These are phyloP conservation scores for Sporothrix brunneoviolacea DNA, from an alignment of 2,329 filamentous ascomycete species.

Conservation along the genomic window DNA sequence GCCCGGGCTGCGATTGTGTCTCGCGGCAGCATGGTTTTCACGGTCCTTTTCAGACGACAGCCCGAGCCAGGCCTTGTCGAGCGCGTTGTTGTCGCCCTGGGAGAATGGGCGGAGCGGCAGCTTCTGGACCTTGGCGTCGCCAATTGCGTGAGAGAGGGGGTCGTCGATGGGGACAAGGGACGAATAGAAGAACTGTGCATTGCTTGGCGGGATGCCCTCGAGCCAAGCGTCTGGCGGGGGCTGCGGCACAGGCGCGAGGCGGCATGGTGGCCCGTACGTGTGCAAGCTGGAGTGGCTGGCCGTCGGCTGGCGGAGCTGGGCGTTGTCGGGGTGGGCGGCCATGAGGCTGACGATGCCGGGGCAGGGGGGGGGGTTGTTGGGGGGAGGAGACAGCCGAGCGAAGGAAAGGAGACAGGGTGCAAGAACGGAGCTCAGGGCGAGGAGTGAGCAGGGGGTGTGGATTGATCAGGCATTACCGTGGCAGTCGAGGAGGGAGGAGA, in stretches of 20 bases:
- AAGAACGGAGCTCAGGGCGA: too few relatives aligned
- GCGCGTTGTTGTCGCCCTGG: slow-evolving; percentile 66
- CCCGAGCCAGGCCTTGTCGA: slow-evolving; percentile 71
- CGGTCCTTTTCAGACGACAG: slow-evolving; percentile 46
- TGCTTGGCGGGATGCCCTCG: slow-evolving; percentile 51
- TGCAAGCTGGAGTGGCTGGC: slow-evolving; percentile 30
- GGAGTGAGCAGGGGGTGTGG: too few relatives aligned
- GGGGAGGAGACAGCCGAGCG: neutral
- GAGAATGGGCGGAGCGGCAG: slow-evolving; percentile 71
- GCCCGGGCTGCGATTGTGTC: slow-evolving; percentile 27
- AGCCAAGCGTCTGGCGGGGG: slow-evolving; percentile 29
- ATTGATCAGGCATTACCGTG: too few relatives aligned
- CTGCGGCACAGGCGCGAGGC: slow-evolving; percentile 42
- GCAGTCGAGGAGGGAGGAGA: too few relatives aligned
- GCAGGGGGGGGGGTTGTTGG: neutral
- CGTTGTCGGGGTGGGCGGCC: neutral
- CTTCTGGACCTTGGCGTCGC: slow-evolving; percentile 31
- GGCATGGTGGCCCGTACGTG: slow-evolving; percentile 55
- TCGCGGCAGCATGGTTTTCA: slow-evolving; percentile 38
- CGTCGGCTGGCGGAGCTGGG: neutral
- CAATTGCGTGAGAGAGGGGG: slow-evolving; percentile 60
- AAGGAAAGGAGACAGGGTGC: too few relatives aligned
- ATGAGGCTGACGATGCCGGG: neutral
- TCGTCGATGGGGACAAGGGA: slow-evolving; percentile 81
- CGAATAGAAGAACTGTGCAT: slow-evolving; percentile 77